Evolutionary conservation across 305 asterid genomes (phyloP).

Genomic region (Lippia alba): DNA sequence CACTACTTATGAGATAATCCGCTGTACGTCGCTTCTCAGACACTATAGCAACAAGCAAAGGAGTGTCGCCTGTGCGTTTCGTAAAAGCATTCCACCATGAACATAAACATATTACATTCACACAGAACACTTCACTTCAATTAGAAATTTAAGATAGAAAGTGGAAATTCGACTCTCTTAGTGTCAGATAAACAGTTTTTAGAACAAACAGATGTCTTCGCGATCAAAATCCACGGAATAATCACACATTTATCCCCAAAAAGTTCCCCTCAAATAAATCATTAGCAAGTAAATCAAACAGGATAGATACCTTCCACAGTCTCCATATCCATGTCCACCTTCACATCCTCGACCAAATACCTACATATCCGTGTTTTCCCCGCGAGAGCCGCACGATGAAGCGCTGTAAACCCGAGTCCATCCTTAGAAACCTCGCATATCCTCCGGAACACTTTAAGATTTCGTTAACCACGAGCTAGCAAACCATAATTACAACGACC

Average conservation of each 20-base stretch:
- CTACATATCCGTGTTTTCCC: slow-evolving; percentile 29
- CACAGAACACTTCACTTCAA: not conserved
- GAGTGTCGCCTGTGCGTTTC: slow-evolving; percentile 34
- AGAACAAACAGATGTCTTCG: too few relatives aligned
- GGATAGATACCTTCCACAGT: not conserved
- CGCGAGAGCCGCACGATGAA: slow-evolving; percentile 31
- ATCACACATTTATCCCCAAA: not conserved
- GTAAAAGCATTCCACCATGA: not conserved
- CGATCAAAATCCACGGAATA: too few relatives aligned
- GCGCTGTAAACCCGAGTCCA: slow-evolving; percentile 27
- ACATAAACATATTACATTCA: not conserved
- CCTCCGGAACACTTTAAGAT: not conserved
- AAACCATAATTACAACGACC: too few relatives aligned
- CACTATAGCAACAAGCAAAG: slow-evolving; percentile 31
- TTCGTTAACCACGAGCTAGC: not conserved
- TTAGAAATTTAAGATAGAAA: not conserved
- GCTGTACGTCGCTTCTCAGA: slow-evolving; percentile 7
- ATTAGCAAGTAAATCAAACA: too few relatives aligned
- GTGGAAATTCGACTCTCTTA: not conserved
- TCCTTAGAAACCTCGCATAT: slow-evolving; percentile 12
- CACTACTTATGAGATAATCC: slow-evolving; percentile 26
- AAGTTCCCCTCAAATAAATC: not conserved
- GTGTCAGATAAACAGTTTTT: too few relatives aligned
- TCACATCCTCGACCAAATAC: slow-evolving; percentile 23
- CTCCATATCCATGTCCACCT: slow-evolving; percentile 15